These are phyloP conservation scores for Tuber umbilicatum DNA, from an alignment of 495 filamentous ascomycete genomes.

Conservation along the genomic window DNA sequence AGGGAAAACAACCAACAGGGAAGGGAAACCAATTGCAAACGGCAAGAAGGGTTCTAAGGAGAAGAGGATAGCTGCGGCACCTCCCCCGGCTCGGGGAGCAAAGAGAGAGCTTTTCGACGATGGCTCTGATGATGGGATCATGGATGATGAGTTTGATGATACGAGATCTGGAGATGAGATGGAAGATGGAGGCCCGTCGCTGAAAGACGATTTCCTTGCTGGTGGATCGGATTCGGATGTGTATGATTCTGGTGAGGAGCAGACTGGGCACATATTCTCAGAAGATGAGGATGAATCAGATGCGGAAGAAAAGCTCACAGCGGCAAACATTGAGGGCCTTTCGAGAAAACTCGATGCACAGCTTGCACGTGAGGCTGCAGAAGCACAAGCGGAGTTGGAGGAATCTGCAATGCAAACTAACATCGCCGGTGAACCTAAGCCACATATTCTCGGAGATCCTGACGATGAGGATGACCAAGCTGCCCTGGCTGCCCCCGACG, in stretches of 20 bases:
- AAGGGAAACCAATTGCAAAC: slow-evolving; percentile 36
- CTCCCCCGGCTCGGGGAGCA: slow-evolving; percentile 36
- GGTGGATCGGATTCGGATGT: slow-evolving; percentile 56
- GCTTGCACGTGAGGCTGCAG: slow-evolving; percentile 61
- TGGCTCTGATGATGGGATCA: slow-evolving; percentile 48
- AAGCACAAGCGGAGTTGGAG: slow-evolving; percentile 72
- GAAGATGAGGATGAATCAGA: slow-evolving; percentile 90
- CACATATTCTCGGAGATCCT: slow-evolving; percentile 60
- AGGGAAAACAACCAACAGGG: slow-evolving; percentile 27
- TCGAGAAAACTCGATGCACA: slow-evolving; percentile 72
- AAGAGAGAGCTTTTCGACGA: slow-evolving; percentile 35
- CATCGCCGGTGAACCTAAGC: slow-evolving; percentile 67
- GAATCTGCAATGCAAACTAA: slow-evolving; percentile 92
- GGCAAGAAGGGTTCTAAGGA: slow-evolving; percentile 40
- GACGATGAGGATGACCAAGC: slow-evolving; percentile 50
- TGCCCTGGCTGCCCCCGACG: slow-evolving; percentile 63
- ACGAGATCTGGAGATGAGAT: slow-evolving; percentile 54
- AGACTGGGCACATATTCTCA: slow-evolving; percentile 65
- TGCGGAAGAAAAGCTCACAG: slow-evolving; percentile 83
- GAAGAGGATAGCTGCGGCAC: slow-evolving; percentile 43
- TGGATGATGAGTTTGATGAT: slow-evolving; percentile 50
- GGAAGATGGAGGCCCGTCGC: slow-evolving; percentile 41
- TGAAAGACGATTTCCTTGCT: slow-evolving; percentile 55
- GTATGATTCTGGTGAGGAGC: slow-evolving; percentile 67
- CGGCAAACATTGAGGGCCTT: slow-evolving; percentile 90